A percentile compares a stretch with the other conserved stretches of the same genome.
These are phyloP conservation scores for Solanum hybrid DNA, from an alignment of 305 asterid species.

Conservation along the genomic window DNA sequence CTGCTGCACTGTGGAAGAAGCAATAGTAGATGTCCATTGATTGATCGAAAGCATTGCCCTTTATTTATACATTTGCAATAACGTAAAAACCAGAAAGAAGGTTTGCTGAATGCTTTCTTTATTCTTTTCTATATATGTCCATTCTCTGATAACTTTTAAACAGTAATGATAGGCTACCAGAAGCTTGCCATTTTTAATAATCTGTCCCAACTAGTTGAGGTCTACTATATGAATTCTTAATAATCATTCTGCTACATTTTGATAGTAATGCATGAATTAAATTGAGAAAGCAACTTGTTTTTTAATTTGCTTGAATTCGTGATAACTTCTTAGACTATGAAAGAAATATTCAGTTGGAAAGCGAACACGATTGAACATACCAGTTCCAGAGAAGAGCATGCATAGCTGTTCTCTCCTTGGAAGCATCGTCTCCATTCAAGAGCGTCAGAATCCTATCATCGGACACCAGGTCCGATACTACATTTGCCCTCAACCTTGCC, in stretches of 20 bases:
- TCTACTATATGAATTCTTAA: not conserved
- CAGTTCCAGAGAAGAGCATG: conserved; percentile 98
- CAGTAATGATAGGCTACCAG: not conserved
- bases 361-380: conserved; percentile 26
- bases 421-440: conserved; percentile 57
- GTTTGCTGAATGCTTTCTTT: not conserved
- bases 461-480: conserved; percentile 70
- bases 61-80: not conserved
- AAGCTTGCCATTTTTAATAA: not conserved
- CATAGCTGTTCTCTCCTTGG: conserved; percentile 81
- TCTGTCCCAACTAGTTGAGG: not conserved
- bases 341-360: not conserved
- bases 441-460: conserved; percentile 83
- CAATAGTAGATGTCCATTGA: not conserved
- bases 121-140: not conserved
- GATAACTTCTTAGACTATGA: not conserved
- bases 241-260: not conserved
- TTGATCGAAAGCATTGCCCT: not conserved
- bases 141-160: not conserved
- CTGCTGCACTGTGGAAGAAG: conserved; percentile 58
- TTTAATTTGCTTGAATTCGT: not conserved
- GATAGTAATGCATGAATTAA: not conserved
- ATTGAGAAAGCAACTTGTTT: not conserved
- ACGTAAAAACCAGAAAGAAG: not conserved
- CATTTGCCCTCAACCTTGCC: conserved; percentile 55